phyloP scores from a whole-genome alignment of 169 alveolate genomes.

The Babesia sp. region DNA sequence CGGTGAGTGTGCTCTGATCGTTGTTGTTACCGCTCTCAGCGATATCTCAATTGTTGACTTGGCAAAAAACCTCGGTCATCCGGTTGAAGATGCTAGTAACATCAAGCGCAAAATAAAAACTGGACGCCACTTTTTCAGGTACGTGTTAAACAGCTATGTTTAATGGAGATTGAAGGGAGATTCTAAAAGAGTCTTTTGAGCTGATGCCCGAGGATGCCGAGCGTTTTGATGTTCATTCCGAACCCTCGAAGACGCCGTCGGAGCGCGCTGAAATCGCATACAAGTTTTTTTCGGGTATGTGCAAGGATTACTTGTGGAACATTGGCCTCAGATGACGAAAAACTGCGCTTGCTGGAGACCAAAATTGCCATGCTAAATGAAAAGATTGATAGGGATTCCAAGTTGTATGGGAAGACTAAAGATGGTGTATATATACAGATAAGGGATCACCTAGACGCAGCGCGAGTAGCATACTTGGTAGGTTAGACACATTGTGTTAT shows the following conservation, averaged over 20 bases:
- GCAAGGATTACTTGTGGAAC: not conserved
- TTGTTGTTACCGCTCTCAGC: constrained; percentile 2
- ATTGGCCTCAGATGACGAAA: constrained; percentile 70
- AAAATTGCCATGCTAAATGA: constrained; percentile 76
- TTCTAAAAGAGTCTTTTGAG: constrained; percentile 79
- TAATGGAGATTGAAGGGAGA: constrained; percentile 37
- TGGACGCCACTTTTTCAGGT: constrained; percentile 69
- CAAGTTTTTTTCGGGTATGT: constrained; percentile 65
- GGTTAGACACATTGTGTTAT: not conserved
- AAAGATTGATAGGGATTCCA: constrained; percentile 77
- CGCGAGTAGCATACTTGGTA: constrained; percentile 80
- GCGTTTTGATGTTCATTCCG: constrained; percentile 55
- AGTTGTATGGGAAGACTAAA: constrained; percentile 68
- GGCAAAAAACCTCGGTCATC: constrained; percentile 72
- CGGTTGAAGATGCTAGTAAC: constrained; percentile 68
- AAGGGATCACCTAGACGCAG: constrained; percentile 82
- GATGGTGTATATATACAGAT: constrained; percentile 77
- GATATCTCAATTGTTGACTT: constrained; percentile 65
- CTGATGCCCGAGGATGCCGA: constrained; percentile 79
- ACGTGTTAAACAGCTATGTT: not conserved
- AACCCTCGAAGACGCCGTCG: constrained; percentile 45
- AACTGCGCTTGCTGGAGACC: constrained; percentile 75
- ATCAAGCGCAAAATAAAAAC: constrained; percentile 65
- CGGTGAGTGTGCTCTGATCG: constrained; percentile 42
- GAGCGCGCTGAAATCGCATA: constrained; percentile 76